Evolutionary conservation across 805 yeast species (phyloP), one percentile per base, ranked within the genome.

Genomic region (Danielia oregonensis): DNA sequence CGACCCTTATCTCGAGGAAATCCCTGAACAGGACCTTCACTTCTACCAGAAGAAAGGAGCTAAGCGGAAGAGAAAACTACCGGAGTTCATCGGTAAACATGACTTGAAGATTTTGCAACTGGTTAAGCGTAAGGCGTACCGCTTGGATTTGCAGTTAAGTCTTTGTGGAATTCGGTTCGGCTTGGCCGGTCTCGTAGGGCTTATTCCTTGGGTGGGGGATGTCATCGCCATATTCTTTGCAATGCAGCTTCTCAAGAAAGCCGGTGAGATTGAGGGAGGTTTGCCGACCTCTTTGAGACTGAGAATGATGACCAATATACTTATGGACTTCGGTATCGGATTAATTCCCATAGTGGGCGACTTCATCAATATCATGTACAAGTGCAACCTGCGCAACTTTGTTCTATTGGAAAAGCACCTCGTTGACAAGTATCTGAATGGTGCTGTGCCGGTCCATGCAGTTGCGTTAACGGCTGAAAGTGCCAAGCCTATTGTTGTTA

Each of bases 181-280:
- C 4, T 65, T 70, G 71, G 66, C 70, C 0, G 70, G 66, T 1
- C 34, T 66, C 19, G 59, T 66, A 32, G 71, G 70, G 5, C 46
- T 66, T 10, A 44, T 66, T 33, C 72, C 72, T 2, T 63, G 69
- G 68, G 42, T 65, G 17, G 72, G 72, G 3, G 66, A 64, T 39
- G 18, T 55, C 10, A 49, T 66, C 31, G 55, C 59, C 4, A 33
- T 46, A 7, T 44, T 24, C n/a, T 48, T 64, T 13, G 66, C 70
- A 2, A 33, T 61, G 29, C 56, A 48, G 28, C 16, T 66, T 13
- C 44, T 65, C 11, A 40, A 39, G 12, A 60, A 52, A 30, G 70
- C 72, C 1, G 55, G 46, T 21, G 17, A 45, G 22, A 52, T 66
- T 16, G 65, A 61, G 18, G 70, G 70, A 1, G 71, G 71, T 4